phyloP scores from a whole-genome alignment of 1,139 yeast species.

The Groenewaldozyma auringiensis region DNA sequence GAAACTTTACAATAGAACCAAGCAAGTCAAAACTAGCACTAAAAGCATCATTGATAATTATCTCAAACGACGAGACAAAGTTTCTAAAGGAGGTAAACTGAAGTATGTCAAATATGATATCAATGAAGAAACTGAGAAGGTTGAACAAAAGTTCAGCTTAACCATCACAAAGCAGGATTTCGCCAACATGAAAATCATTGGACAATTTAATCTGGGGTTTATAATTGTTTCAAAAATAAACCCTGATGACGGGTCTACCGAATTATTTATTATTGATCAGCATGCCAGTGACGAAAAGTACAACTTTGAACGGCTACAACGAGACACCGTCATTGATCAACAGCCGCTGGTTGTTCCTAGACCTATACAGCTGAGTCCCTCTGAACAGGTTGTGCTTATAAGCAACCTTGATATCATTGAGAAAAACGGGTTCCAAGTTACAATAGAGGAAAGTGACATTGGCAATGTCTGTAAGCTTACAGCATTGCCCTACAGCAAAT shows the following conservation, averaged over 20 bases:
- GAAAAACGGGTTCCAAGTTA: conserved; percentile 68
- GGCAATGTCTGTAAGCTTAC: conserved; percentile 51
- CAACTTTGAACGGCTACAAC: conserved; percentile 69
- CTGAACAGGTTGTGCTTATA: conserved; percentile 66
- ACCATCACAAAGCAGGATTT: conserved; percentile 34
- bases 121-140: conserved; percentile 45
- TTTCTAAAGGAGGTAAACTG: not conserved
- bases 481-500: conserved; percentile 69
- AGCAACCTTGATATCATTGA: conserved; percentile 52
- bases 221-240: conserved; percentile 53
- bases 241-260: conserved; percentile 33
- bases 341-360: conserved; percentile 71
- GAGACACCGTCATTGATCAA: conserved; percentile 46
- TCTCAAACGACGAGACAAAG: not conserved
- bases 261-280: conserved; percentile 84
- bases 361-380: conserved; percentile 54
- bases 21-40: not conserved
- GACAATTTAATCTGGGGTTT: conserved; percentile 91
- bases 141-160: conserved; percentile 23
- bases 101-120: conserved; percentile 1
- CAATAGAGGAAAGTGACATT: conserved; percentile 40
- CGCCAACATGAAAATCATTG: conserved; percentile 63
- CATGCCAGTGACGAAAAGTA: conserved; percentile 96
- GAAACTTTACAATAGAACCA: not conserved
- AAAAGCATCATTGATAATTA: not conserved